Evolutionary conservation across 768 basidiomycete genomes (phyloP), one percentile per base, ranked within the genome.

Genomic region (Termitomyces sp.): DNA sequence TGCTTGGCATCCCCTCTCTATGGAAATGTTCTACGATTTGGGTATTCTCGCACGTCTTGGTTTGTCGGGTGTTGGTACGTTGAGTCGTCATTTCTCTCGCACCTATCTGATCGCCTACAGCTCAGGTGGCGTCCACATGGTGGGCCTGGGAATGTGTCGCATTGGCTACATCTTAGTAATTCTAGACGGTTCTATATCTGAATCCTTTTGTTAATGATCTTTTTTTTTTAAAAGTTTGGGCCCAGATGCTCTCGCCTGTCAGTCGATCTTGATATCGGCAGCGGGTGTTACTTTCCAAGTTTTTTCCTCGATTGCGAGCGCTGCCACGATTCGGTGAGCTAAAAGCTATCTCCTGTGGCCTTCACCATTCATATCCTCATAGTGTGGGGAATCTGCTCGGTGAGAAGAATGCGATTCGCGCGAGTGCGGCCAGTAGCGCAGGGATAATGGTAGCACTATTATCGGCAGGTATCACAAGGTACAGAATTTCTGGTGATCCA

Each of bases 1-100:
- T 0, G 94, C 94, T 0, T 97, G 94, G 93, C 80, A 88, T 61
- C 91, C 91, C 0, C 65, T 91, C 34, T 78, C 79, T 0, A 69
- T 76, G 41, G 76, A 82, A 8, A 80, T 82, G 61, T 88, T 92
- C 68, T 80, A 79, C 3, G 77, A 76, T 53, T 76, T 93, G 28
- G 81, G 85, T 2, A 67, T 88, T 11, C 68, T 97, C 39, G 73
- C 85, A 3, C 81, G 80, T 42, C 78, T 98, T 0, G 91, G 94
- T 23, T 49, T 49, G 21, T 0, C 61, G 94, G 6, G 96, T 8
- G 81, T 91, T 17, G 88, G 85, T 79, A 55, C 43, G 78, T 66
- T 7, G 10, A 11, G 9, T 37, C 23, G 2, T 5, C 5, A 3
- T 37, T 25, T 27, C 8, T 23, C 32, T 35, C 47, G 16, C 16